Base-by-base conservation (phyloP, 2,329 filamentous ascomycete genomes). In the Leptographium radiaticola region DNA sequence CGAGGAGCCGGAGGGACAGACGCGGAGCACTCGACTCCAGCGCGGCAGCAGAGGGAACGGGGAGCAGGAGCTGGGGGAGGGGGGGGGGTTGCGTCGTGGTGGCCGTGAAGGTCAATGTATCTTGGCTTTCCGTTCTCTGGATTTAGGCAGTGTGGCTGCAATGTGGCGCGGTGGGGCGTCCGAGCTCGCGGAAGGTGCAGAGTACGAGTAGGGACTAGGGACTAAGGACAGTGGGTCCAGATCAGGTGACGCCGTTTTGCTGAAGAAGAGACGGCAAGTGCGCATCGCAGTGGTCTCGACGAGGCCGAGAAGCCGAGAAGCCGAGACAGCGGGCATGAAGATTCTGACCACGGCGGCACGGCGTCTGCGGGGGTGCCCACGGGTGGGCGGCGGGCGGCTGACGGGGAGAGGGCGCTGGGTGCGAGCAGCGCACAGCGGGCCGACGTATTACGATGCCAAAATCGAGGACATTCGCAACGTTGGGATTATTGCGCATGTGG, bases 401-500 rank as follows among this genome's bases (percentile, higher is more conserved):
- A 20, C 31, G 40, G 13, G 36, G 10, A n/a, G 39, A 5, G 15
- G 51, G 40, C 10, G 44, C n/a, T 46, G 45, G 7, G 39, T 6
- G n/a, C 49, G 55, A 20, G 43, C 47, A 11, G 53, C 53, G 1
- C 53, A 51, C 8, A 25, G 11, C 2, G 43, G 38, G 20, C 34
- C 62, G 9, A 47, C 55, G 1, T 62, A 68, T 42, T 62, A 68
- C 36, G 69, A 70, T 47, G 63, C 65, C 34, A 64, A 62, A 20
- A 71, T 82, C 18, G 74, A 79, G 42, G 80, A 80, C 62, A 93
- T 90, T 51, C 79, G 91, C 61, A 98, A 98, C 65, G 96, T 98
- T 66, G 93, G 93, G 57, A 97, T 98, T 61, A 96, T 98, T 67
- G 93, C 93, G 56, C 93, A 98, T 68, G 95, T 98, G 59, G 93